phyloP scores from a whole-genome alignment of 2,329 filamentous ascomycete genomes.

The Penicillium sp. region DNA sequence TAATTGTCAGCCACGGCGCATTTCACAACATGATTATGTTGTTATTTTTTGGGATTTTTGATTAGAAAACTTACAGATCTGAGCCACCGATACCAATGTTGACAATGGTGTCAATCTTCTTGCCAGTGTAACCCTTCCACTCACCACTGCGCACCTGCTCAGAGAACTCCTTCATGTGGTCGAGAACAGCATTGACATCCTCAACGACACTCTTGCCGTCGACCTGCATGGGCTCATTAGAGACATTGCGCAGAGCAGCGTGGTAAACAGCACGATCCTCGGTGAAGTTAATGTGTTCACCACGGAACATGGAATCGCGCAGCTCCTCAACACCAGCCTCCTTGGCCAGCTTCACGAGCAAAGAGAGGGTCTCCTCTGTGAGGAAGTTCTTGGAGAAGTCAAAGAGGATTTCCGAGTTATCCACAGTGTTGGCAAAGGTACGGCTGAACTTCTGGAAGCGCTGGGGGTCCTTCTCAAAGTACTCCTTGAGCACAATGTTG shows the following conservation, averaged over 20 bases:
- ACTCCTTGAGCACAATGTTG: constrained; percentile 89
- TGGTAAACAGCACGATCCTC: constrained; percentile 97
- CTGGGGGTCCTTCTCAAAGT: constrained; percentile 83
- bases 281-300: constrained; percentile 99
- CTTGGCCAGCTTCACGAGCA: constrained; percentile 87
- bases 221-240: constrained; percentile 79
- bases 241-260: constrained; percentile 86
- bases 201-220: constrained; percentile 93
- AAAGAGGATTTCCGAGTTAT: constrained; percentile 86
- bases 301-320: constrained; percentile 95
- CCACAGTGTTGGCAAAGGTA: constrained; percentile 77
- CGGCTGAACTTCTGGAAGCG: constrained; percentile 91
- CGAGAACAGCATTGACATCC: constrained; percentile 85
- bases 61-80: constrained; percentile 74
- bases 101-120: constrained; percentile 94
- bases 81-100: constrained; percentile 98
- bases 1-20: constrained; percentile 12
- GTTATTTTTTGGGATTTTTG: too few relatives aligned
- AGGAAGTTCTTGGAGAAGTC: constrained; percentile 99
- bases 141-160: constrained; percentile 91
- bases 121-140: constrained; percentile 97
- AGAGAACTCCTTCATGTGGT: constrained; percentile 98
- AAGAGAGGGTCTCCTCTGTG: constrained; percentile 84
- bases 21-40: not conserved
- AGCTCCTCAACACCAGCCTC: constrained; percentile 91